A percentile compares a stretch with the other conserved stretches of the same genome.
These are phyloP conservation scores for Leucocoprinus leucothites DNA, from an alignment of 768 basidiomycete species.

Conservation along the genomic window DNA sequence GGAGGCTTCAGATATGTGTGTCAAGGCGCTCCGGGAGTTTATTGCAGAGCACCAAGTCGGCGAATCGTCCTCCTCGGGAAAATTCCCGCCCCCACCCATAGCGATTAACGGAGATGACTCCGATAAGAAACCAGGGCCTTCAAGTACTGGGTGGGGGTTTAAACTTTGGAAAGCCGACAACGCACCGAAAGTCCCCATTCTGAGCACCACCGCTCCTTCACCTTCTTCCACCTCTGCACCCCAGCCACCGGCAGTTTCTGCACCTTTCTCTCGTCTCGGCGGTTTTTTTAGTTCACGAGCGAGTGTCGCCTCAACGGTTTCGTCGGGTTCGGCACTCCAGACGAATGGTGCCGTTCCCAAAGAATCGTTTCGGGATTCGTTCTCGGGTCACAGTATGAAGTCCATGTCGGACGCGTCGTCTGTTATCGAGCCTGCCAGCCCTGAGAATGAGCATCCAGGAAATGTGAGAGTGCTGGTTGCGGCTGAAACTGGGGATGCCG, in stretches of 20 bases:
- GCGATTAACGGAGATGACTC: conserved; percentile 37
- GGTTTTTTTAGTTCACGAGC: conserved; percentile 64
- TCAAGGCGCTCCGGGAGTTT: conserved; percentile 78
- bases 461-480: neutral
- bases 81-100: conserved; percentile 39
- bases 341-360: conserved; percentile 23
- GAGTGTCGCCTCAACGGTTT: conserved; percentile 45
- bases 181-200: conserved; percentile 23
- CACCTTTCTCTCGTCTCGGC: conserved; percentile 58
- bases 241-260: conserved; percentile 23
- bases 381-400: conserved; percentile 35
- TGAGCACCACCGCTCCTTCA: conserved; percentile 23
- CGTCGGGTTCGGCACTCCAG: conserved; percentile 16
- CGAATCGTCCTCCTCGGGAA: conserved; percentile 24
- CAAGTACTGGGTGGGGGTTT: conserved; percentile 58
- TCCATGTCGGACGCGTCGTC: conserved; percentile 62
- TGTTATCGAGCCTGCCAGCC: conserved; percentile 56
- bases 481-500: neutral
- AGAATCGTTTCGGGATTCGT: conserved; percentile 31
- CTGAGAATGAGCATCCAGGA: conserved; percentile 36
- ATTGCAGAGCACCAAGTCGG: conserved; percentile 75
- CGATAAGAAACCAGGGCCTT: conserved; percentile 26
- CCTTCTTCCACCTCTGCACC: conserved; percentile 9
- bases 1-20: conserved; percentile 84
- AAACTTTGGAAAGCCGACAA: conserved; percentile 52